phyloP scores from a whole-genome alignment of 768 basidiomycete genomes.

The Pleurotus citrinopileatus region DNA sequence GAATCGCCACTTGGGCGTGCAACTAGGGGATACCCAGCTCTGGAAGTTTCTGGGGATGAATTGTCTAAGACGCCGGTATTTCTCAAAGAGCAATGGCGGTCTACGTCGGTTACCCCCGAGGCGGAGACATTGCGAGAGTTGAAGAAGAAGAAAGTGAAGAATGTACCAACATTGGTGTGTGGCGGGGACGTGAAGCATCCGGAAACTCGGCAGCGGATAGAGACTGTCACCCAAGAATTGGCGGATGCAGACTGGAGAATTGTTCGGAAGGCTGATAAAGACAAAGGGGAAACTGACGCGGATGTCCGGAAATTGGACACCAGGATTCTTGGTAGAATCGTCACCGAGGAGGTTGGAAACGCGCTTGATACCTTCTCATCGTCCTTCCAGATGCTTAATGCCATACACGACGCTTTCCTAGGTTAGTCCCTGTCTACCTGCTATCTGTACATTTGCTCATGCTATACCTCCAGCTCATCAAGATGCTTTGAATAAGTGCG shows the following conservation, averaged over 20 bases:
- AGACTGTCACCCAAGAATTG: background rate
- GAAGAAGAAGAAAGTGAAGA: slow-evolving; percentile 9
- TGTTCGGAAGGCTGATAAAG: too few relatives aligned
- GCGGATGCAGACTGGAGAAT: slow-evolving; percentile 9
- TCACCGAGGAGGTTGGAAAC: too few relatives aligned
- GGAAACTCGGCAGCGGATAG: background rate
- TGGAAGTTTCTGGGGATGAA: too few relatives aligned
- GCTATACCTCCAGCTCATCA: background rate
- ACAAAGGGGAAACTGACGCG: too few relatives aligned
- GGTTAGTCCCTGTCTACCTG: background rate
- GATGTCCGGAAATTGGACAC: too few relatives aligned
- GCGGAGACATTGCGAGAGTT: slow-evolving; percentile 17
- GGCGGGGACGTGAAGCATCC: slow-evolving; percentile 25
- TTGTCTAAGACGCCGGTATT: slow-evolving; percentile 17
- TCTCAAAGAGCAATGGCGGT: slow-evolving; percentile 26
- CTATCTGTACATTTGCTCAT: background rate
- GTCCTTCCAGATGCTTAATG: too few relatives aligned
- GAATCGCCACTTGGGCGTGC: too few relatives aligned
- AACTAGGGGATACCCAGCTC: too few relatives aligned
- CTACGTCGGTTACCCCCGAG: background rate
- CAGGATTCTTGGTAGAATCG: too few relatives aligned
- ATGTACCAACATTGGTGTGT: slow-evolving; percentile 23
- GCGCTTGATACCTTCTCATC: too few relatives aligned
- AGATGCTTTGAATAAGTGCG: background rate
- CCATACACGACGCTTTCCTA: background rate